Conservation (phyloP, 1,284 basidiomycete species). For the Sanghuangporus baumii region DNA sequence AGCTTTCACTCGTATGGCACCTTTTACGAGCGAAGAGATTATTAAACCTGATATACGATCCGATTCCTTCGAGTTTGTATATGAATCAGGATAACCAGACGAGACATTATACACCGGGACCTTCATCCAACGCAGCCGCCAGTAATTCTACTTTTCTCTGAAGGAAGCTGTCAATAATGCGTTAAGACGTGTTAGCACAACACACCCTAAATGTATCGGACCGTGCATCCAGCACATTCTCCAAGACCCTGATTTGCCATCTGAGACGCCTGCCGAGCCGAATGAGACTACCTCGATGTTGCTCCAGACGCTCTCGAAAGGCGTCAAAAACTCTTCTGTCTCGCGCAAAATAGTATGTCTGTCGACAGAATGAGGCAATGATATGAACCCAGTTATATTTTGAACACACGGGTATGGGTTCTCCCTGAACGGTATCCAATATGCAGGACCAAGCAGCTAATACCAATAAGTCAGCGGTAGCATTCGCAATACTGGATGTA, state of each 20-base stretch:
- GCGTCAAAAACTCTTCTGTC: slow-evolving; percentile 74
- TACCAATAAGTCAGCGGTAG: slow-evolving; percentile 68
- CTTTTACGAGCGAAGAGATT: slow-evolving; percentile 64
- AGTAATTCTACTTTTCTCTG: slow-evolving; percentile 65
- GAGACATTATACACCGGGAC: slow-evolving; percentile 40
- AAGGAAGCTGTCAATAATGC: slow-evolving; percentile 17
- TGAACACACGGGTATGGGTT: slow-evolving; percentile 57
- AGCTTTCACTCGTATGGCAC: slow-evolving; percentile 66
- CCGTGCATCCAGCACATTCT: slow-evolving; percentile 57
- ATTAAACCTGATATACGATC: not conserved
- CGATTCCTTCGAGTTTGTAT: not conserved
- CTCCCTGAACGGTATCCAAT: slow-evolving; percentile 43
- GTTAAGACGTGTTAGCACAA: slow-evolving; percentile 11
- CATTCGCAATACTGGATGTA: slow-evolving; percentile 62
- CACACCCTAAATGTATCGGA: slow-evolving; percentile 58
- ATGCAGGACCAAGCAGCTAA: slow-evolving; percentile 67
- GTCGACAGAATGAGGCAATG: slow-evolving; percentile 15
- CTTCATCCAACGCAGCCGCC: slow-evolving; percentile 54
- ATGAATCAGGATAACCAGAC: slow-evolving; percentile 16
- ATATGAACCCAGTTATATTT: not conserved
- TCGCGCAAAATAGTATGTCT: slow-evolving; percentile 77
- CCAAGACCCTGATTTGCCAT: slow-evolving; percentile 66
- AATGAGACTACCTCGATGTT: slow-evolving; percentile 46
- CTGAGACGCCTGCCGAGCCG: slow-evolving; percentile 49
- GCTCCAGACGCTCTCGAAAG: slow-evolving; percentile 56